These are phyloP conservation scores for Cicer judaicum DNA, from an alignment of 306 rosid genomes.

Conservation along the genomic window DNA sequence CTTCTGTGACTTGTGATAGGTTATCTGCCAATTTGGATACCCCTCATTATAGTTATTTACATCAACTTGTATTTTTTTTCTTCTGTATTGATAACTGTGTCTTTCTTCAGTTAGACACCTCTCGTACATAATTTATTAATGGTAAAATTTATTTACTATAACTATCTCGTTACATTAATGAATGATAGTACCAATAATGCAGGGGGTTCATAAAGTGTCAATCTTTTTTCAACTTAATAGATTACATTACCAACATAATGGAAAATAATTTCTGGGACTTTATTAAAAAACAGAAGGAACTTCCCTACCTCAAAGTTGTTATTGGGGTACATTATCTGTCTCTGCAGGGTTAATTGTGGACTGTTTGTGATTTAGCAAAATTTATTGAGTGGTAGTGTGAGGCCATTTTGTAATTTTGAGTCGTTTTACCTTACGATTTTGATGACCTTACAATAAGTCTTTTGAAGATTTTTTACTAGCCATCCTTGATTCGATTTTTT, in stretches of 20 bases:
- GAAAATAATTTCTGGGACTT: slow-evolving; percentile 21
- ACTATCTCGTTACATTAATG: slow-evolving; percentile 21
- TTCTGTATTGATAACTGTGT: slow-evolving; percentile 32
- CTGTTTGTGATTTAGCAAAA: slow-evolving; percentile 25
- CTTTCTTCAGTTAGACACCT: slow-evolving; percentile 14
- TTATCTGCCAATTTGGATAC: slow-evolving; percentile 47
- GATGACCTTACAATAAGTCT: no score
- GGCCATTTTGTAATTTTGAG: slow-evolving; percentile 39
- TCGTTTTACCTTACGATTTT: no score
- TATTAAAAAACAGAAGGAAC: background rate
- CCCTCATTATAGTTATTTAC: slow-evolving; percentile 43
- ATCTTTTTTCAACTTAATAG: slow-evolving; percentile 26
- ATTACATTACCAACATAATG: slow-evolving; percentile 14
- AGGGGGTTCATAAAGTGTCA: slow-evolving; percentile 28
- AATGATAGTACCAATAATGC: slow-evolving; percentile 21
- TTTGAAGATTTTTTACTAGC: no score
- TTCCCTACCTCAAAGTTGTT: background rate
- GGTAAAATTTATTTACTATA: slow-evolving; percentile 13
- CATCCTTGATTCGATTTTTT: no score
- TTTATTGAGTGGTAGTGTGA: slow-evolving; percentile 45
- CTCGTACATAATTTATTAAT: slow-evolving; percentile 6
- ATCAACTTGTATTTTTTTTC: slow-evolving; percentile 42
- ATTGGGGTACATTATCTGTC: background rate
- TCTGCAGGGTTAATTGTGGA: slow-evolving; percentile 1
- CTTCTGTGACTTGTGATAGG: slow-evolving; percentile 52